Evolutionary conservation across 73 alveolate genomes (phyloP).

Genomic region (Paramecium bursaria): DNA sequence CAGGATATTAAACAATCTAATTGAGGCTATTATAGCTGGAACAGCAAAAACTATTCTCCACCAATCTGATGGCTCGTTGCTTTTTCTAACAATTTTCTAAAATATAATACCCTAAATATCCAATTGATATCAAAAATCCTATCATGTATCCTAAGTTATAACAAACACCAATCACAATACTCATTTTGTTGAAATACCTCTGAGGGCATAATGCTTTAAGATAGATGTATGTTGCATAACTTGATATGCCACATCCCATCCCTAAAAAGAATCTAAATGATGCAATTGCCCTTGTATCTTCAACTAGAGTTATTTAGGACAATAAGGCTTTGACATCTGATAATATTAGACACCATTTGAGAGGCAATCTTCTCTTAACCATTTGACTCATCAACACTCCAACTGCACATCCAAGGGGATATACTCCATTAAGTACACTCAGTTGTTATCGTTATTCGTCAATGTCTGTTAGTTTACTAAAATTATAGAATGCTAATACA

Average conservation of each 20-base stretch:
- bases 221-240: no score
- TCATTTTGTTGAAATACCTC: no score
- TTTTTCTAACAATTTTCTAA: no score
- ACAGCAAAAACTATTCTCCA: constrained; percentile 39
- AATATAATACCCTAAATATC: no score
- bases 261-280: neutral
- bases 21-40: neutral
- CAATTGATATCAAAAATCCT: no score
- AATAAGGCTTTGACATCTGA: neutral
- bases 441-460: no score
- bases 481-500: no score
- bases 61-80: no score
- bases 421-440: neutral
- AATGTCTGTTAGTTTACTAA: no score
- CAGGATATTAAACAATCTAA: neutral
- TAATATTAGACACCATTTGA: neutral
- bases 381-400: neutral
- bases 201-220: no score
- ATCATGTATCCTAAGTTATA: no score
- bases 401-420: neutral
- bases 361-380: neutral
- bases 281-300: neutral
- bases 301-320: neutral
- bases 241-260: neutral
- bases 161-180: no score